Evolutionary conservation across 768 basidiomycete species (phyloP), one percentile per base, ranked within the genome.

Genomic region (Russula ochroleuca): DNA sequence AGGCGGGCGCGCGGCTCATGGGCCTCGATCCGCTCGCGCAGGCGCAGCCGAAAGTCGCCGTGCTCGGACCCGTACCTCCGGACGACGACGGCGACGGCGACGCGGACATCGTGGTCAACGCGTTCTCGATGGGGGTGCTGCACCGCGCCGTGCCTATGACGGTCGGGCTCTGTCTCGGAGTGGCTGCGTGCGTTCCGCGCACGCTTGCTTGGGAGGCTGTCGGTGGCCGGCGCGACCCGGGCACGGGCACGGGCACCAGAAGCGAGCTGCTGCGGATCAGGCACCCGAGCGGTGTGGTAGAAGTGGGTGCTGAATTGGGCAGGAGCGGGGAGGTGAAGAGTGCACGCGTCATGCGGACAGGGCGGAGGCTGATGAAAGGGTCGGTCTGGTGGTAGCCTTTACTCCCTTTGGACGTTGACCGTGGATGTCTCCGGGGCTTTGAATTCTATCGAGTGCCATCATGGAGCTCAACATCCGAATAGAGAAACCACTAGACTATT

Each of bases 111-210:
- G 75, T 76, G 25, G 75, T 86, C 14, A 79, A 84, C 59, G 83
- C 87, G 8, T 76, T 86, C 33, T 87, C 86, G 0, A 87, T 90
- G 87, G 87, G 87, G 1, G 81, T 85, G 4, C 73, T 85, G 17
- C 86, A 89, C 72, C 83, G 83, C 62, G 86, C 89, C 0, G 80
- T 88, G 0, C 86, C 85, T 0, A 85, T 89, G 84, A 89, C 87
- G 0, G 83, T 90, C 4, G 87, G 83, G 0, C 75, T 88, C 37
- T 85, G 86, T 67, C 78, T 86, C 8, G 87, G 87, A 0, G 86
- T 88, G 19, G 86, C 87, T 0, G 77, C 83, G 3, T 78, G 79
- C 50, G 73, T 84, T 11, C 66, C 77, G n/a, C 79, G 77, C 0
- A 84, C 87, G 0, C 68, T 88, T 14, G 80, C 81, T 11, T 83